These are phyloP conservation scores for Thalassia testudinum DNA, from an alignment of 116 monocot genomes.

Conservation along the genomic window DNA sequence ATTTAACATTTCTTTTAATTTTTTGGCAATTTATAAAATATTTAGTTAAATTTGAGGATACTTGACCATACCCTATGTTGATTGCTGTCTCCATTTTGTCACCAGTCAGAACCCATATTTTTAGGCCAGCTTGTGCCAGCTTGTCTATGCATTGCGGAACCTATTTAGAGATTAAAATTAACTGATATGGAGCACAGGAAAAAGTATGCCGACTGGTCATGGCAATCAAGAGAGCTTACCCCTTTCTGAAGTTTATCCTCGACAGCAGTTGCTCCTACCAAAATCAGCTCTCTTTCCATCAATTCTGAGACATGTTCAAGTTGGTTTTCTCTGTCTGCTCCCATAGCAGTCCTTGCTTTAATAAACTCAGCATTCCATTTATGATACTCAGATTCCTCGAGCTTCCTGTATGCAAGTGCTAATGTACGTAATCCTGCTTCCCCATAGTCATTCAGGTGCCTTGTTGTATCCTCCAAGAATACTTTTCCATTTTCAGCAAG, in stretches of 20 bases:
- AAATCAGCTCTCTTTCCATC: conserved; percentile 49
- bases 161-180: conserved; percentile 13
- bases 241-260: conserved; percentile 68
- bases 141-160: conserved; percentile 57
- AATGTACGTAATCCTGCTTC: too few relatives aligned
- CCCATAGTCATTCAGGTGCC: too few relatives aligned
- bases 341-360: conserved; percentile 44
- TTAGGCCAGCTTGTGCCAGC: conserved; percentile 56
- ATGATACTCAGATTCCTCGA: conserved; percentile 43
- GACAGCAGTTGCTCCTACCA: too few relatives aligned
- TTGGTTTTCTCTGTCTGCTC: conserved; percentile 36
- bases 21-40: too few relatives aligned
- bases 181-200: too few relatives aligned
- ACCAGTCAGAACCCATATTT: conserved; percentile 63
- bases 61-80: conserved; percentile 55
- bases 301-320: conserved; percentile 40
- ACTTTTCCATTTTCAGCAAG: too few relatives aligned
- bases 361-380: conserved; percentile 45
- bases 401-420: too few relatives aligned
- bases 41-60: too few relatives aligned
- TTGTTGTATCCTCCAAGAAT: too few relatives aligned
- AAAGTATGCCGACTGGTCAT: too few relatives aligned
- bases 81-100: conserved; percentile 76
- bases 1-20: too few relatives aligned
- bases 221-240: conserved; percentile 11